Percentiles rank a stretch among this genome's conserved stretches.
These are phyloP conservation scores for Melampsora occidentalis DNA, from an alignment of 1,284 basidiomycete species.

Conservation along the genomic window DNA sequence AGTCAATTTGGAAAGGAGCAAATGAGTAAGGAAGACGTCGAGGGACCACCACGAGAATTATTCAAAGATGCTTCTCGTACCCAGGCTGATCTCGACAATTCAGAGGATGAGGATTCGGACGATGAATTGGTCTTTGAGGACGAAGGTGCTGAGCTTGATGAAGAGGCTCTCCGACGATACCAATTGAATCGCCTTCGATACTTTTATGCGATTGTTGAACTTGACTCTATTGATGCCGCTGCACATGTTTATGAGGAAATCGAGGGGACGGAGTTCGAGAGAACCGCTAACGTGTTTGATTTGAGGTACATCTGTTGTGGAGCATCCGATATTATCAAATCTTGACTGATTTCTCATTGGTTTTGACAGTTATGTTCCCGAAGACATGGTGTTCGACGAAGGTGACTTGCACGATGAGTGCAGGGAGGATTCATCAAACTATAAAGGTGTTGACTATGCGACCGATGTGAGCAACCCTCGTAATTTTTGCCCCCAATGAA, in stretches of 20 bases:
- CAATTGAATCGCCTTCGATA: constrained; percentile 91
- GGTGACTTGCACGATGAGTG: constrained; percentile 70
- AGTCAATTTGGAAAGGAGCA: constrained; percentile 89
- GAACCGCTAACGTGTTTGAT: constrained; percentile 94
- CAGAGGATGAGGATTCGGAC: constrained; percentile 57
- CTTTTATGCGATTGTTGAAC: constrained; percentile 93
- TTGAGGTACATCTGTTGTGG: constrained; percentile 57
- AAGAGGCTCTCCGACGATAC: constrained; percentile 83
- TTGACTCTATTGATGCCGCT: constrained; percentile 74
- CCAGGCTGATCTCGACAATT: neutral
- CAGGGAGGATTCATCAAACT: constrained; percentile 58
- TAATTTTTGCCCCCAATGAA: neutral
- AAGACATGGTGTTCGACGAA: constrained; percentile 84
- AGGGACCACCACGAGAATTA: constrained; percentile 84
- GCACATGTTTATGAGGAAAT: constrained; percentile 79
- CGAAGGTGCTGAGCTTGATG: constrained; percentile 60
- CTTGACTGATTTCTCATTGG: neutral
- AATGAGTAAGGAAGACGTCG: constrained; percentile 78
- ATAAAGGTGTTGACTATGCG: constrained; percentile 83
- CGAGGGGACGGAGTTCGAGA: constrained; percentile 92
- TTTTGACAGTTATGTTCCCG: constrained; percentile 73
- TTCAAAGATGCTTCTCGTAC: constrained; percentile 62
- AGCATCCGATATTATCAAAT: constrained; percentile 14
- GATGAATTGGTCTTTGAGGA: constrained; percentile 51
- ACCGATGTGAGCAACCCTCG: constrained; percentile 70